Evolutionary conservation across 176 grass and related monocot genomes (phyloP), one percentile per base, ranked within the genome.

Genomic region (Pontederia paniculata): DNA sequence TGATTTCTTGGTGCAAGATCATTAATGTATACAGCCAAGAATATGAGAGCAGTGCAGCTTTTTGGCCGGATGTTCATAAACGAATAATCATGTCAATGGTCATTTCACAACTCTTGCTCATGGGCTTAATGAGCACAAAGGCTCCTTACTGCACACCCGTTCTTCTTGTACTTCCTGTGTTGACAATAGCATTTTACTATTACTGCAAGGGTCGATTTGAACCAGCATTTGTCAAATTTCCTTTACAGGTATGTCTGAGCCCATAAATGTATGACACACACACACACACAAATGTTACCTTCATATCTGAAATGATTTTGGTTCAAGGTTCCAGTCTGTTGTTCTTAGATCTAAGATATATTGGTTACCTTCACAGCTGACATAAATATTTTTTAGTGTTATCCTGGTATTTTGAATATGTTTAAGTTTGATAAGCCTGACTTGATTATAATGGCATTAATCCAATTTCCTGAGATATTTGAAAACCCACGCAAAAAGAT

Each of bases 41-140:
- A 74, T 97, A 97, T 5, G 93, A 97, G 62, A 97, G 86, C 10
- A 80, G 74, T 21, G 93, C 80, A 21, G 71, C 74, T 77, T 90
- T 90, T 74, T 97, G 93, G 86, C 86, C 86, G 53, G 86, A 97
- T 83, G 83, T 97, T 52, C 80, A 90, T 61, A 83, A 62, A 70
- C 62, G 93, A 50, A 20, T 97, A 52, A 52, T 87, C 44, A 72
- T 71, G 13, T 83, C 83, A 52, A 46, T 84, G 52, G 74, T 97
- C 63, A 78, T 90, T 68, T 90, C 93, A 70, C 93, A 90, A 71
- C 88, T 97, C 65, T 62, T 88, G 66, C 80, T 97, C 50, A 66
- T 91, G 50, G 86, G 93, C 48, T 74, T 97, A 60, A 55, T 97
- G 69, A 90, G 80, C 59, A 97, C 86, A 50, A 81, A 90, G 77